Evolutionary conservation across 2,329 filamentous ascomycete species (phyloP).

Genomic region (Metarhizium rileyi): DNA sequence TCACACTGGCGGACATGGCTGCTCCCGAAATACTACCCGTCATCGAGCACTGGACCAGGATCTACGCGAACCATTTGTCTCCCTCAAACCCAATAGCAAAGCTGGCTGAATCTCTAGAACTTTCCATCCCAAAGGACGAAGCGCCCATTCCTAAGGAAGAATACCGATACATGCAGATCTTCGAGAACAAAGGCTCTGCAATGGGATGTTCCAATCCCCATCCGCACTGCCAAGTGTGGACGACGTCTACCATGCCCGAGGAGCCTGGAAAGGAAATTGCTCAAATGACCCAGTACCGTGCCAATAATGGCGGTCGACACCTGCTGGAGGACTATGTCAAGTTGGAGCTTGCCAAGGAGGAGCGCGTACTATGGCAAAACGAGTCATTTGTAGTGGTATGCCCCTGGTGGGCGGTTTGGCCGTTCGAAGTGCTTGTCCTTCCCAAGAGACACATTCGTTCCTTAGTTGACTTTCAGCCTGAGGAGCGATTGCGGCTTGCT

Average conservation of each 20-base stretch:
- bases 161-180: constrained; percentile 97
- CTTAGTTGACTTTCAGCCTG: constrained; percentile 66
- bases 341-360: constrained; percentile 70
- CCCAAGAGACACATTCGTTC: constrained; percentile 76
- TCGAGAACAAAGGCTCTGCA: constrained; percentile 94
- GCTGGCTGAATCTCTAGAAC: constrained; percentile 27
- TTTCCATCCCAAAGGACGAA: constrained; percentile 27
- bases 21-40: constrained; percentile 69
- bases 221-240: constrained; percentile 95
- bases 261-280: constrained; percentile 73
- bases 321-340: constrained; percentile 80
- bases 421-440: constrained; percentile 88
- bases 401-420: constrained; percentile 98
- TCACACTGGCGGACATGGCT: constrained; percentile 85
- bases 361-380: constrained; percentile 83
- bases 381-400: constrained; percentile 75
- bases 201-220: constrained; percentile 99
- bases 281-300: constrained; percentile 69
- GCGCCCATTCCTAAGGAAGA: constrained; percentile 53
- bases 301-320: constrained; percentile 61
- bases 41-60: constrained; percentile 81
- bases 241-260: constrained; percentile 81
- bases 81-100: constrained; percentile 53
- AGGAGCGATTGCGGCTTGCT: constrained; percentile 65
- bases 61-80: constrained; percentile 76